Conservation (phyloP, 2,329 filamentous ascomycete genomes). For the Alternaria ethzedia region DNA sequence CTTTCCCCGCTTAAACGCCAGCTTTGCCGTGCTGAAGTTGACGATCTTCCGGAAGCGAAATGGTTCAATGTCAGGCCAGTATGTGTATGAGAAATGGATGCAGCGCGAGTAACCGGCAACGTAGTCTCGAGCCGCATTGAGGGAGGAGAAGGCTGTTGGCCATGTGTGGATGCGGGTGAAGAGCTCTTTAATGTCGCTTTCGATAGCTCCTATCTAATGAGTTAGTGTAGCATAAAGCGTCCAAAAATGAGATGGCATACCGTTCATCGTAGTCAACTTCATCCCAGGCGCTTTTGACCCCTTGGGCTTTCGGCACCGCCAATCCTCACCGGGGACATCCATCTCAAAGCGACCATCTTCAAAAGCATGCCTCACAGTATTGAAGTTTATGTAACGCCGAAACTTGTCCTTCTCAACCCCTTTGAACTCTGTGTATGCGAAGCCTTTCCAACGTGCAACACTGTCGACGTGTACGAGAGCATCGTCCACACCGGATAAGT, state of each 20-base stretch:
- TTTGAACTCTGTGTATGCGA: neutral
- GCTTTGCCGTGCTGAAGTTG: neutral
- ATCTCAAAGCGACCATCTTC: constrained; percentile 2
- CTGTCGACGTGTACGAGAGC: neutral
- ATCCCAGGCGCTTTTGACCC: neutral
- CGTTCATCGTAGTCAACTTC: neutral
- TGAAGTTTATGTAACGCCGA: neutral
- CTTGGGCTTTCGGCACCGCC: neutral
- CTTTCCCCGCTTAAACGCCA: neutral
- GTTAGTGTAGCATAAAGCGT: neutral
- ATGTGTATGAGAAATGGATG: neutral
- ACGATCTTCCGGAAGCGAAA: neutral
- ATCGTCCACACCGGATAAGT: neutral
- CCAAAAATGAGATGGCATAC: neutral
- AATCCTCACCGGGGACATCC: neutral
- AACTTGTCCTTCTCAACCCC: constrained; percentile 7
- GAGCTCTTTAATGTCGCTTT: neutral
- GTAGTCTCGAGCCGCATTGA: neutral
- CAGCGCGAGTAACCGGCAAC: neutral
- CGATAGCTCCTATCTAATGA: neutral
- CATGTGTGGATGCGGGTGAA: neutral
- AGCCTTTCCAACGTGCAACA: neutral
- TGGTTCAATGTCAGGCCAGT: neutral
- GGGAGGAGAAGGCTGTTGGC: neutral
- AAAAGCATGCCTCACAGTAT: constrained; percentile 3